Evolutionary conservation across 2,329 filamentous ascomycete genomes (phyloP), one percentile per base, ranked within the genome.

Genomic region (Rhynchosporium graminicola): DNA sequence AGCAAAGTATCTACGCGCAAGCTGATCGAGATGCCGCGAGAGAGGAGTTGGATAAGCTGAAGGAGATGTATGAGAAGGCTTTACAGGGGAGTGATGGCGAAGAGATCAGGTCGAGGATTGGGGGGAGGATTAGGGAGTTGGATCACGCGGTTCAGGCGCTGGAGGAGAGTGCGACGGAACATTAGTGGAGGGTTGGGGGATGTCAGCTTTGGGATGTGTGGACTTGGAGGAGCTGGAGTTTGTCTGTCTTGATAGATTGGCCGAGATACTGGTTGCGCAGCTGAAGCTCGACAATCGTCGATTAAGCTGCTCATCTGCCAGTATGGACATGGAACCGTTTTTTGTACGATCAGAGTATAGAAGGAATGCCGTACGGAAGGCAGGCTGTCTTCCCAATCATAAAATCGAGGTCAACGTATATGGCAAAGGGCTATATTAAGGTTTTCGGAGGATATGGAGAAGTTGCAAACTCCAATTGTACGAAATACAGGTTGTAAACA

Each of bases 1-100:
- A 71, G 36, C 71, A 75, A 1, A 78, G 78, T 2, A 77, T 79
- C 60, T 81, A 80, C 69, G 79, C 78, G 0, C 74, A 75, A 10
- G 78, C 75, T 0, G 79, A 81, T 65, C 75, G 79, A 3, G 76
- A 76, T 42, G 77, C 78, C 3, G 77, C 79, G 3, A 76, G 78
- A 36, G 77, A 80, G 60, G 78, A 79, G 4, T 68, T 80, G 55
- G 73, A 79, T 58, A 74, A 77, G 46, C 61, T 75, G 52, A 72
- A 74, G 64, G 63, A 60, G 43, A 70, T 71, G 69, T 74, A 70
- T 60, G 66, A 71, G 38, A 51, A 71, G 33, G 71, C 70, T 26
- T 64, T 78, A 8, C 70, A 75, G 9, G 72, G 75, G 42, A 71
- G 66, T 26, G 71, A 77, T 42, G 72, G 74, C 40, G 77, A 77